Conservation (phyloP, 2,329 filamentous ascomycete species). For the Fusarium sp. region DNA sequence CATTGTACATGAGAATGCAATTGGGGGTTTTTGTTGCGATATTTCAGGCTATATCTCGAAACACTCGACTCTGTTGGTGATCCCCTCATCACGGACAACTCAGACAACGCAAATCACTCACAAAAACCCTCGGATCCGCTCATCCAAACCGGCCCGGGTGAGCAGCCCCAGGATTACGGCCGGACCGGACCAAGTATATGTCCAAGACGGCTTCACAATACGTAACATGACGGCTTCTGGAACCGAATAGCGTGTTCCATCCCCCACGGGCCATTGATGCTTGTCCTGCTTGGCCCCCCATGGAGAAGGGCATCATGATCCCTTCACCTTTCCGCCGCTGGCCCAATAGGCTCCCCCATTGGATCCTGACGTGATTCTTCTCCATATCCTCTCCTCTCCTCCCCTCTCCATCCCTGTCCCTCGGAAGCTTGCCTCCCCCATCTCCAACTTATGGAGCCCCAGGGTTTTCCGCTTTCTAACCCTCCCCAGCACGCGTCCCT, state of each 20-base stretch:
- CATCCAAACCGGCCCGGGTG: conserved; percentile 32
- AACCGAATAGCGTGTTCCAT: conserved; percentile 28
- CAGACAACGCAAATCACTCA: not conserved
- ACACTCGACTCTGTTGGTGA: not conserved
- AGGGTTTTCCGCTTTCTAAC: conserved; percentile 4
- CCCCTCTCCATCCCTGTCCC: not conserved
- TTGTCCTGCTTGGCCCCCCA: conserved; percentile 11
- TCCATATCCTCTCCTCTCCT: conserved; percentile 3
- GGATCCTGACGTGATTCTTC: conserved; percentile 14
- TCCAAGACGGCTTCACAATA: conserved; percentile 27
- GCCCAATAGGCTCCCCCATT: conserved; percentile 22
- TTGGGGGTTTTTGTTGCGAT: not conserved
- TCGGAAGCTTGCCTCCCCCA: conserved; percentile 14
- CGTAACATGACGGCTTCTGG: conserved; percentile 43
- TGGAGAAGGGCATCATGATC: conserved; percentile 27
- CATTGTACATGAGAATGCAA: conserved; percentile 10
- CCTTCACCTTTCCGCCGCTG: conserved; percentile 27
- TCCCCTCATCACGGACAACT: conserved; percentile 11
- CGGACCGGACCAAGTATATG: conserved; percentile 27
- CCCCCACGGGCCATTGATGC: conserved; percentile 28
- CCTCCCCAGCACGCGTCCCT: not conserved
- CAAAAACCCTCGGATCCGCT: conserved; percentile 22
- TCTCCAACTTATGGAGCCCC: conserved; percentile 7
- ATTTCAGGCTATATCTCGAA: not conserved
- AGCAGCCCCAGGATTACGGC: conserved; percentile 28